A percentile compares a stretch with the other conserved stretches of the same genome.
These are phyloP conservation scores for Tillandsia fasciculata DNA, from an alignment of 176 grass and related monocot genomes.

Conservation along the genomic window DNA sequence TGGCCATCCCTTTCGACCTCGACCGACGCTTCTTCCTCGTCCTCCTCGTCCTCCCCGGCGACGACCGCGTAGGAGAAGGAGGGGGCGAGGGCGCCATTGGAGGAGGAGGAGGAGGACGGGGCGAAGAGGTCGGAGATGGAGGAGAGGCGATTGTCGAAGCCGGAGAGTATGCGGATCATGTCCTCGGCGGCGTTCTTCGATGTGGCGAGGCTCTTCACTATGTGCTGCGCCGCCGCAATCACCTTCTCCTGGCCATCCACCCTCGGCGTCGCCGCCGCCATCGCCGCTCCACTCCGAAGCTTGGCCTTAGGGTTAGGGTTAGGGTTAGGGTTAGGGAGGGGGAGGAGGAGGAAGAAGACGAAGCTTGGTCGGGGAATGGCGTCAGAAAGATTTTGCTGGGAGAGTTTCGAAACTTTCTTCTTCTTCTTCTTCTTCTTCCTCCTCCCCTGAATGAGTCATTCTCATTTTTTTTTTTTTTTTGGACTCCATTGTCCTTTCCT, in stretches of 20 bases:
- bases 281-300: background rate
- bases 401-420: no score
- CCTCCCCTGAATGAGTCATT: no score
- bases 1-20: slow-evolving; percentile 20
- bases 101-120: background rate
- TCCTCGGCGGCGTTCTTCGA: slow-evolving; percentile 97
- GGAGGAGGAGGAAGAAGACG: no score
- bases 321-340: no score
- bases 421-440: no score
- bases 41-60: background rate
- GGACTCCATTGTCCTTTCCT: no score
- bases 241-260: slow-evolving; percentile 63
- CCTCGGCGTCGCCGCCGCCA: slow-evolving; percentile 15
- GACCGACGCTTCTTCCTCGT: slow-evolving; percentile 23
- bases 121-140: background rate
- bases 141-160: slow-evolving; percentile 62
- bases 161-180: slow-evolving; percentile 98
- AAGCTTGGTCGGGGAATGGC: no score
- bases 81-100: slow-evolving; percentile 27
- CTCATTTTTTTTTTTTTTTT: no score
- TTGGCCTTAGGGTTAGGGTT: no score
- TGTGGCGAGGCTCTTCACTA: slow-evolving; percentile 91
- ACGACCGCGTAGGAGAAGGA: no score
- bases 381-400: no score
- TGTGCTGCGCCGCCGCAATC: slow-evolving; percentile 92